Base-by-base conservation (phyloP, 768 basidiomycete species). In the Mycena belliarum region DNA sequence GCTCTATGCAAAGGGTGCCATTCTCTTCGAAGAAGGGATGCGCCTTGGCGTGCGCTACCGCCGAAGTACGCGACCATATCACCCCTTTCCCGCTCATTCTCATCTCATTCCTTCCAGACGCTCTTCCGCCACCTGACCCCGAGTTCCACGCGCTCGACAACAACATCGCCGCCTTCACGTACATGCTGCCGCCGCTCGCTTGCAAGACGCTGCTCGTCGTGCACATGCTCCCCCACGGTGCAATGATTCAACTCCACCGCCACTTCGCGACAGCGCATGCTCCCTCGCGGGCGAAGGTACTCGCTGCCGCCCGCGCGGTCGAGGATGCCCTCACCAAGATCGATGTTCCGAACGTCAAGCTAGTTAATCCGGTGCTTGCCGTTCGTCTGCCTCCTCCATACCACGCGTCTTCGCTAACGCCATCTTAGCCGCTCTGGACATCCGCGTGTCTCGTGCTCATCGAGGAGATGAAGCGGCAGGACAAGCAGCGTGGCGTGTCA, bases 171-270 rank as follows among this genome's bases (percentile, higher is more conserved):
- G 43, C 20, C 6, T 61, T 64, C 32, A 57, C 9, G 6, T 23
- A 23, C 14, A 33, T 23, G 43, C 46, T 63, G 7, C 43, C 54
- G 4, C 20, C 56, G 2, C 20, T 52, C 8, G 25, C 57, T 2
- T 42, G 45, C 3, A 63, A 65, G 16, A 14, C 33, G 38, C 43
- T 67, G 33, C 52, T 68, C 18, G 61, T 68, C 16, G 66, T 67
- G 12, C 72, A 71, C 45, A 67, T 55, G 25, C 55, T 73, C 49
- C 59, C 62, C 35, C 63, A 60, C 10, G 54, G 64, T 12, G 69
- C 33, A 15, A 35, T 15, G 33, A 35, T 35, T 15, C 33, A 35
- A 14, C 58, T 73, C 12, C 33, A 35, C 33, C 6, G 14, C 12
- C 33, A 6, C 33, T 15, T 6, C 6, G 33, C 33, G 33, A 53